phyloP scores from a whole-genome alignment of 768 basidiomycete species.

The Leccinum ochraceum region DNA sequence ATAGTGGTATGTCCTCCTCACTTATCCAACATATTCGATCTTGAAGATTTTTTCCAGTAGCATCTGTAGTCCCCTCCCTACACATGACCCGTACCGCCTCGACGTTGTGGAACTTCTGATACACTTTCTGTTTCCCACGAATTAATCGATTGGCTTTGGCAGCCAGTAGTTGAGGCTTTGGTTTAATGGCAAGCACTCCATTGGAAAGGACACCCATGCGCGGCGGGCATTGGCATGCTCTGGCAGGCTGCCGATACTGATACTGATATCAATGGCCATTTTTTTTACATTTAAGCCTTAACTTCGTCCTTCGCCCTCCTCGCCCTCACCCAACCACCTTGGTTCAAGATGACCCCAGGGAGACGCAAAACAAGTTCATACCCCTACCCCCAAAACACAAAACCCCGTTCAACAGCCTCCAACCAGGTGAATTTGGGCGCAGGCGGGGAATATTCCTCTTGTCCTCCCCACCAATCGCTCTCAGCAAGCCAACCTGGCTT shows the following conservation, averaged over 20 bases:
- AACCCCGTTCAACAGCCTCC: neutral
- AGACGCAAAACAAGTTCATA: neutral
- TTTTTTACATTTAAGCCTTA: too few relatives aligned
- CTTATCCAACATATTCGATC: neutral
- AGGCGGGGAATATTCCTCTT: neutral
- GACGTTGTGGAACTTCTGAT: neutral
- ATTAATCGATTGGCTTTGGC: neutral
- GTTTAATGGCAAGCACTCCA: neutral
- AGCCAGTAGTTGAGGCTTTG: conserved; percentile 5
- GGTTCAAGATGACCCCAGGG: too few relatives aligned
- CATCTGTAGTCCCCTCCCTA: neutral
- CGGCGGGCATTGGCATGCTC: neutral
- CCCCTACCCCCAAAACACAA: neutral
- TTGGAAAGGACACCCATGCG: neutral
- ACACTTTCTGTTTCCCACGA: conserved; percentile 13
- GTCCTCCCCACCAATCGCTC: neutral
- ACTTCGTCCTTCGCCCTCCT: too few relatives aligned
- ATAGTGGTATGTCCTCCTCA: conserved; percentile 3
- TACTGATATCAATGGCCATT: too few relatives aligned
- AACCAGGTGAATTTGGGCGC: neutral
- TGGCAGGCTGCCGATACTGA: conserved; percentile 16
- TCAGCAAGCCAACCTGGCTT: neutral
- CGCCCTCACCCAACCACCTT: too few relatives aligned
- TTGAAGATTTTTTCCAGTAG: neutral
- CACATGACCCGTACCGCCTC: neutral